A percentile compares a stretch with the other conserved stretches of the same genome.
phyloP scores from a whole-genome alignment of 2,329 filamentous ascomycete genomes.

The Fusarium musae region DNA sequence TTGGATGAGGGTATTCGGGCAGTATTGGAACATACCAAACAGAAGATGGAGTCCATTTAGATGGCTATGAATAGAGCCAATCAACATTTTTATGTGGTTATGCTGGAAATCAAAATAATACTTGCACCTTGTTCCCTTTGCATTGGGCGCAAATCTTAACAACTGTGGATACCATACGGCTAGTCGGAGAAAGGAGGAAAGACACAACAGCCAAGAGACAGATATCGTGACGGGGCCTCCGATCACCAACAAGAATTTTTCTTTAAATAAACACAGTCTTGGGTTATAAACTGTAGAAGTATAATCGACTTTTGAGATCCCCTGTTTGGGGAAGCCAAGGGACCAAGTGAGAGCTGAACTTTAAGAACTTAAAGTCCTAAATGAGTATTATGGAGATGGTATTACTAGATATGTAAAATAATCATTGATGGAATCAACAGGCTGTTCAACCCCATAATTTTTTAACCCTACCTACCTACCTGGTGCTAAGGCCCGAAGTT shows the following conservation, averaged over 20 bases:
- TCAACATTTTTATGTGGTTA: not conserved
- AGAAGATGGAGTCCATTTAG: constrained; percentile 38
- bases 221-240: not conserved
- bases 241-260: not conserved
- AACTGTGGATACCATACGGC: not conserved
- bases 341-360: not conserved
- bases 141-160: not conserved
- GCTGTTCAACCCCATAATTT: not conserved
- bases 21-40: constrained; percentile 65
- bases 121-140: not conserved
- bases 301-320: not conserved
- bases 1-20: constrained; percentile 66
- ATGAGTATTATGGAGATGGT: not conserved
- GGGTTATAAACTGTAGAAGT: not conserved
- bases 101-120: not conserved
- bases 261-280: not conserved
- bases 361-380: not conserved
- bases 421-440: not conserved
- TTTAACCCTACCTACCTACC: not conserved
- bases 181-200: not conserved
- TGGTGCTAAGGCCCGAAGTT: not conserved
- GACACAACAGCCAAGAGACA: not conserved
- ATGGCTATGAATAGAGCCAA: constrained; percentile 4
- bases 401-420: not conserved
- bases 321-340: not conserved